Evolutionary conservation across 2,329 filamentous ascomycete species (phyloP).

Genomic region (Sporothrix brunneoviolacea): DNA sequence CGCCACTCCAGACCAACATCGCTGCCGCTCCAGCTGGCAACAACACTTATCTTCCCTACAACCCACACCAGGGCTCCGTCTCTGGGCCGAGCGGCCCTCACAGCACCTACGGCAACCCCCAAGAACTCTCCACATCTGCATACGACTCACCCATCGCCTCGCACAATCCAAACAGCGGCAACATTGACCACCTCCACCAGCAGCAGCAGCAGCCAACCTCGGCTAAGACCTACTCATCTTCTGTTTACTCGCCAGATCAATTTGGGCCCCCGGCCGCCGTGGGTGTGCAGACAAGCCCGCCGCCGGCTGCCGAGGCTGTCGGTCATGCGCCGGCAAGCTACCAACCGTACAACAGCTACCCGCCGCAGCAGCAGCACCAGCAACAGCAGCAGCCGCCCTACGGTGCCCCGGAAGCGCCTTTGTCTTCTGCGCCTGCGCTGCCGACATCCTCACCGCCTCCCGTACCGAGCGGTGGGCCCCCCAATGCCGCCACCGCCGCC

Average conservation of each 20-base stretch:
- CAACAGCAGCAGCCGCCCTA: conserved; percentile 23
- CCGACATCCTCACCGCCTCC: conserved; percentile 30
- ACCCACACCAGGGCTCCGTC: conserved; percentile 32
- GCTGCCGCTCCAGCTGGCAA: conserved; percentile 20
- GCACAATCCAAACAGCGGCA: conserved; percentile 41
- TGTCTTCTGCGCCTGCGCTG: conserved; percentile 13
- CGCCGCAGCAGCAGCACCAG: conserved; percentile 24
- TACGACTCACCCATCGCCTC: conserved; percentile 66
- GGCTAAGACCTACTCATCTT: conserved; percentile 38
- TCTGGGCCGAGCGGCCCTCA: conserved; percentile 48
- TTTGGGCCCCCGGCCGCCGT: conserved; percentile 24
- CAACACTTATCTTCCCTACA: conserved; percentile 43
- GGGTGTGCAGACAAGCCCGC: conserved; percentile 23
- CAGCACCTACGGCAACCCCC: conserved; percentile 64
- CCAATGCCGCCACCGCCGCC: conserved; percentile 28
- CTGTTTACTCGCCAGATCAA: conserved; percentile 45
- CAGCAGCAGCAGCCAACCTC: conserved; percentile 22
- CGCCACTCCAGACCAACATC: conserved; percentile 43
- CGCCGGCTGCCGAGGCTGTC: conserved; percentile 25
- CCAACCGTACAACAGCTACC: conserved; percentile 33
- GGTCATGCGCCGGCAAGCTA: conserved; percentile 20
- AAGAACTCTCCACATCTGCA: conserved; percentile 70
- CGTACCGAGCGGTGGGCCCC: no score
- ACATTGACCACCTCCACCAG: neutral
- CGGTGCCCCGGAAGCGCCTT: conserved; percentile 15